Evolutionary conservation across 441 rosid species (phyloP).

Genomic region (Omphalea diandra): DNA sequence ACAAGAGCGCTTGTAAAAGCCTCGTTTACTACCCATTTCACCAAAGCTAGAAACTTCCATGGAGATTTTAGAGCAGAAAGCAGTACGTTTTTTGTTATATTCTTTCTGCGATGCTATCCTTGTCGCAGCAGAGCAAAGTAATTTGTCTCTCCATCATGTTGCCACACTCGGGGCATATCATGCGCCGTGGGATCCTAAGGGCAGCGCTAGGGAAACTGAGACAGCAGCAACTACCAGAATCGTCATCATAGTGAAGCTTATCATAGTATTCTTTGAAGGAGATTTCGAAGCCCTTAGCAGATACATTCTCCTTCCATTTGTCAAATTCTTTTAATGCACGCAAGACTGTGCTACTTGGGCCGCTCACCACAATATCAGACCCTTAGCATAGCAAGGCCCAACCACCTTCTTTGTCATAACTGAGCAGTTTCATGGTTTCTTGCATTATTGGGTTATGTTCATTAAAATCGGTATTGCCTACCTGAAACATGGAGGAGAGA

Average conservation of each 20-base stretch:
- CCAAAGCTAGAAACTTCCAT: too few species aligned
- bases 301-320: slow-evolving; percentile 42
- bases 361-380: slow-evolving; percentile 39
- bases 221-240: slow-evolving; percentile 43
- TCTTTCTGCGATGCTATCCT: too few species aligned
- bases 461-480: slow-evolving; percentile 28
- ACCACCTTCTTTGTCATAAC: slow-evolving; percentile 58
- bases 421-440: slow-evolving; percentile 52
- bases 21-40: too few species aligned
- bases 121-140: too few species aligned
- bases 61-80: too few species aligned
- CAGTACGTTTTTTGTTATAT: too few species aligned
- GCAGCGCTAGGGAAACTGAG: too few species aligned
- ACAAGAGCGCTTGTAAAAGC: too few species aligned
- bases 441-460: slow-evolving; percentile 42
- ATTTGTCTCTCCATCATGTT: too few species aligned
- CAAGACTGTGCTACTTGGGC: slow-evolving; percentile 41
- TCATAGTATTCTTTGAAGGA: slow-evolving; percentile 46
- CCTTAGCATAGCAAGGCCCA: slow-evolving; percentile 66
- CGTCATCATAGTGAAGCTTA: slow-evolving; percentile 37
- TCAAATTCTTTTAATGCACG: slow-evolving; percentile 36
- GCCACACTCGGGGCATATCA: too few species aligned
- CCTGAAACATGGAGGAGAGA: slow-evolving; percentile 59
- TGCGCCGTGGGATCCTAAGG: too few species aligned
- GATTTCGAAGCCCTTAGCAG: slow-evolving; percentile 39